Evolutionary conservation across 108 stramenopile genomes (phyloP).

Genomic region (Cyclostephanos invisitatus): DNA sequence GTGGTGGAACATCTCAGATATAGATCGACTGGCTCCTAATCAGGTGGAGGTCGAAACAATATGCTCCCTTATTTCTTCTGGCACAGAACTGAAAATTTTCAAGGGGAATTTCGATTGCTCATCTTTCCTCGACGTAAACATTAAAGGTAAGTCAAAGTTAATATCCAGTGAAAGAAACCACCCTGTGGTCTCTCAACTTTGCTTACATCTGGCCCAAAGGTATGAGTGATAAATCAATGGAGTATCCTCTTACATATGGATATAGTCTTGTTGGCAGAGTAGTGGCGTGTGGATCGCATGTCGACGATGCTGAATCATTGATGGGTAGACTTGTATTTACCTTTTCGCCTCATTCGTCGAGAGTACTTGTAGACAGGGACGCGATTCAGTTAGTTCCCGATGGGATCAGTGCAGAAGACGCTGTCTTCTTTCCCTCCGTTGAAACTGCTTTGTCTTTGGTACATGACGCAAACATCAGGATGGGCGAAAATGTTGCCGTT

Average conservation of each 20-base stretch:
- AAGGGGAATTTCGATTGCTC: conserved; percentile 84
- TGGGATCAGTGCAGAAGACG: conserved; percentile 85
- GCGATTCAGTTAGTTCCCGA: conserved; percentile 81
- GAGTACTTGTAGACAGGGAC: conserved; percentile 67
- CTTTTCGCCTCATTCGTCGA: conserved; percentile 85
- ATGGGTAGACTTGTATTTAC: conserved; percentile 80
- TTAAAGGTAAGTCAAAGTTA: conserved; percentile 17
- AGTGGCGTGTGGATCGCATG: conserved; percentile 65
- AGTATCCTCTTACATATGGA: conserved; percentile 88
- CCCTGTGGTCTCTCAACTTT: background rate
- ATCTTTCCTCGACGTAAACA: conserved; percentile 74
- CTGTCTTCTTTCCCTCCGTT: conserved; percentile 93
- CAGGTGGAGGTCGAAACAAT: conserved; percentile 72
- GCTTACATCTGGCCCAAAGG: conserved; percentile 43
- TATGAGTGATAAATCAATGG: conserved; percentile 82
- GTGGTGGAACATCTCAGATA: conserved; percentile 22
- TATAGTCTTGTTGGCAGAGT: conserved; percentile 86
- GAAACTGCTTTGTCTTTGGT: conserved; percentile 92
- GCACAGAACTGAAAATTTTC: conserved; percentile 92
- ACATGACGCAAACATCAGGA: conserved; percentile 82
- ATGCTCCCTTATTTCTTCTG: conserved; percentile 88
- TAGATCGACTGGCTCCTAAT: conserved; percentile 43
- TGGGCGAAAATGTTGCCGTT: conserved; percentile 89
- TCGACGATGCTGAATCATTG: conserved; percentile 52
- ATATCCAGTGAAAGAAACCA: background rate